Evolutionary conservation across 768 basidiomycete genomes (phyloP), one percentile per base, ranked within the genome.

Genomic region (Inosperma sp.): DNA sequence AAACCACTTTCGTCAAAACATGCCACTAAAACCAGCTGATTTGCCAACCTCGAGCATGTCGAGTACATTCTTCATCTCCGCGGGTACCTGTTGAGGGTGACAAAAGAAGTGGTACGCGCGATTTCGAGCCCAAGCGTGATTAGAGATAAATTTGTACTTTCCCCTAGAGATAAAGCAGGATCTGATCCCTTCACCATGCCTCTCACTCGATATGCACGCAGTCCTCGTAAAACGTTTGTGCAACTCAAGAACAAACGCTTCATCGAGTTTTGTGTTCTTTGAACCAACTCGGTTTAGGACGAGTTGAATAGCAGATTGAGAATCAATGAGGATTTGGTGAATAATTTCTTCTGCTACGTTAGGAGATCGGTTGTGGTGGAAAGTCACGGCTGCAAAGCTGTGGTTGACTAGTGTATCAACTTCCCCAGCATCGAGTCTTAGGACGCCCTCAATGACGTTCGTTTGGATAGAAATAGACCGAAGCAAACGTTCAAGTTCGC

Each of bases 31-130:
- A 43, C 7, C 17, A 27, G 30, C 26, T 29, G 42, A n/a, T 0
- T 6, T 29, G 16, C 42, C n/a, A 27, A 29, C 42, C n/a, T 19
- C 42, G 21, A 29, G 42, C 25, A 43, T 43, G 26, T 26, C 3
- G 29, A 43, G 16, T 43, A 43, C 4, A 27, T 43, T 29, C 42
- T 43, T 43, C 42, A 43, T 42, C 25, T 16, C n/a, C n/a, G n/a
- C n/a, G n/a, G n/a, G n/a, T n/a, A n/a, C n/a, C n/a, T n/a, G n/a
- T n/a, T n/a, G n/a, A n/a, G n/a, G n/a, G n/a, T n/a, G n/a, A n/a
- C n/a, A n/a, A n/a, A n/a, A n/a, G n/a, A n/a, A n/a, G n/a, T n/a
- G n/a, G n/a, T n/a, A n/a, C n/a, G n/a, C n/a, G n/a, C n/a, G n/a
- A n/a, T n/a, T n/a, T n/a, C n/a, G n/a, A n/a, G n/a, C n/a, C n/a